These are phyloP conservation scores for Basidioascus undulatus DNA, from an alignment of 768 basidiomycete species.

Conservation along the genomic window DNA sequence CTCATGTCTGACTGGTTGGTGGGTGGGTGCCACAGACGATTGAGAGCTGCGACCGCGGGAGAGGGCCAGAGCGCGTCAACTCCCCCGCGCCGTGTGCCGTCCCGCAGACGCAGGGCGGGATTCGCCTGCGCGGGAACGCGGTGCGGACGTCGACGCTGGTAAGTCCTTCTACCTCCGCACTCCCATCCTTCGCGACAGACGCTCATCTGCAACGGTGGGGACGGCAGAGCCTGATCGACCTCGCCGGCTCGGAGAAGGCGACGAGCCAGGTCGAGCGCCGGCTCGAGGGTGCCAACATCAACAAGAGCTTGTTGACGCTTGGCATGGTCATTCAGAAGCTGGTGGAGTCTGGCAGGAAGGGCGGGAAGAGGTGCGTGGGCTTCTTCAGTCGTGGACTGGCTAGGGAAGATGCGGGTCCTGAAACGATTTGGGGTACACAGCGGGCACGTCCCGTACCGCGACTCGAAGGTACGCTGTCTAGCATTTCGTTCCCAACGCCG, in stretches of 20 bases:
- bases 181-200: neutral
- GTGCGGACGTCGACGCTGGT: slow-evolving; percentile 57
- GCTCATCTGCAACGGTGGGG: slow-evolving; percentile 1
- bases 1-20: neutral
- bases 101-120: no score
- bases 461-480: slow-evolving; percentile 48
- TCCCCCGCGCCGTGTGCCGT: neutral
- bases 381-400: no score
- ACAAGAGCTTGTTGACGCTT: slow-evolving; percentile 61
- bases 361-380: no score
- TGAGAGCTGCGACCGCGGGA: slow-evolving; percentile 4
- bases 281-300: slow-evolving; percentile 92
- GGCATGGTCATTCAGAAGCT: slow-evolving; percentile 80
- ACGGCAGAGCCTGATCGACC: slow-evolving; percentile 62
- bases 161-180: slow-evolving; percentile 11
- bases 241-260: slow-evolving; percentile 90
- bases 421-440: slow-evolving; percentile 23
- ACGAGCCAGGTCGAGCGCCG: slow-evolving; percentile 87
- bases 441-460: slow-evolving; percentile 83
- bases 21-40: slow-evolving; percentile 2
- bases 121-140: no score
- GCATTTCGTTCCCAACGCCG: neutral
- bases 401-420: no score
- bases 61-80: slow-evolving; percentile 7
- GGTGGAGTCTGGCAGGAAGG: slow-evolving; percentile 60